A percentile compares a stretch with the other conserved stretches of the same genome.
Conservation (phyloP, 139 green algal species). For the Volvox africanus region DNA sequence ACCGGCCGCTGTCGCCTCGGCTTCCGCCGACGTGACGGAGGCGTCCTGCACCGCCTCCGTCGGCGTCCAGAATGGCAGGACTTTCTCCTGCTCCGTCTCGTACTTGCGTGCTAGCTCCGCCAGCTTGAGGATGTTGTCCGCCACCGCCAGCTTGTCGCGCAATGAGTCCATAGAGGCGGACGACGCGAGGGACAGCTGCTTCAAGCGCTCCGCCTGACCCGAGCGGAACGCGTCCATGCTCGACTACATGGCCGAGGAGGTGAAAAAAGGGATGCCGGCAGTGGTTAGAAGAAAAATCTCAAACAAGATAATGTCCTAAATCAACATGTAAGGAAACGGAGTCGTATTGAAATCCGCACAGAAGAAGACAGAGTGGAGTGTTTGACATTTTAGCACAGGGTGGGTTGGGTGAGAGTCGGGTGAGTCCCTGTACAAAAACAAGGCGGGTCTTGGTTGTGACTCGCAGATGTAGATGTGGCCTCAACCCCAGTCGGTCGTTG, state of each 20-base stretch:
- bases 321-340: too few relatives aligned
- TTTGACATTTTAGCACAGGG: too few relatives aligned
- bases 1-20: not conserved
- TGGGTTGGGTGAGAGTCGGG: not conserved
- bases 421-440: too few relatives aligned
- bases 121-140: slow-evolving; percentile 85
- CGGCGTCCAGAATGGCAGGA: slow-evolving; percentile 75
- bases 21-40: slow-evolving; percentile 4
- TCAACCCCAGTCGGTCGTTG: too few relatives aligned
- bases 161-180: slow-evolving; percentile 59
- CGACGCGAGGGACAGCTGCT: slow-evolving; percentile 68
- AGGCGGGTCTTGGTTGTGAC: too few relatives aligned
- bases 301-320: too few relatives aligned
- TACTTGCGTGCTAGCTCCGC: slow-evolving; percentile 83
- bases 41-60: slow-evolving; percentile 54
- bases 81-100: slow-evolving; percentile 87
- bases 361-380: too few relatives aligned
- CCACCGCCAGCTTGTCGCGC: slow-evolving; percentile 41
- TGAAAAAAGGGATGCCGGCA: not conserved
- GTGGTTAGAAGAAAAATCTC: not conserved
- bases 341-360: too few relatives aligned
- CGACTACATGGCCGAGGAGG: not conserved
- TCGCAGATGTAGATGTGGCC: too few relatives aligned
- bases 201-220: slow-evolving; percentile 72
- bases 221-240: slow-evolving; percentile 72